A percentile compares a stretch with the other conserved stretches of the same genome.
Evolutionary conservation across 805 yeast species (phyloP).

Genomic region (Lipomyces oligophaga): DNA sequence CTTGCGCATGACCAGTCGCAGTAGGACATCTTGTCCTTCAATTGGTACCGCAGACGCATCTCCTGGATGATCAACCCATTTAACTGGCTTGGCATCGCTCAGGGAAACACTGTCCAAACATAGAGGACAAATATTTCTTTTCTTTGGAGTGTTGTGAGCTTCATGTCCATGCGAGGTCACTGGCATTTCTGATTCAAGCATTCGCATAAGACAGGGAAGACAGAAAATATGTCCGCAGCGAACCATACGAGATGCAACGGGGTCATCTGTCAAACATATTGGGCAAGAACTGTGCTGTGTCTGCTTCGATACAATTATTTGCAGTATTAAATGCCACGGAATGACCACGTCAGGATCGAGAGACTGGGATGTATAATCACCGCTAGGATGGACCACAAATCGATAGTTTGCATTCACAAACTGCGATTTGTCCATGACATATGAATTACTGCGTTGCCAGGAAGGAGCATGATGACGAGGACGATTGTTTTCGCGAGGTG

Average conservation of each 20-base stretch:
- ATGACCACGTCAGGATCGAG: constrained; percentile 75
- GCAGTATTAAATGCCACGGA: constrained; percentile 54
- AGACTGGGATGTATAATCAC: constrained; percentile 54
- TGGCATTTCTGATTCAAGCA: constrained; percentile 52
- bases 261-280: constrained; percentile 78
- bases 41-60: constrained; percentile 57
- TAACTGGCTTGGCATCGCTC: constrained; percentile 63
- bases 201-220: constrained; percentile 69
- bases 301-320: constrained; percentile 72
- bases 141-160: constrained; percentile 28
- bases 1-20: constrained; percentile 64
- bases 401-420: constrained; percentile 77
- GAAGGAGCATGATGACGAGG: constrained; percentile 22
- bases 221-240: constrained; percentile 93
- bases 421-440: constrained; percentile 33
- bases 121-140: constrained; percentile 72
- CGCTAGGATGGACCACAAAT: constrained; percentile 67
- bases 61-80: constrained; percentile 45
- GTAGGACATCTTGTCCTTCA: constrained; percentile 50
- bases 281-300: constrained; percentile 70
- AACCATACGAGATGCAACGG: constrained; percentile 92
- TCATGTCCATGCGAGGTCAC: constrained; percentile 29
- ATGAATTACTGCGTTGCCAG: constrained; percentile 14
- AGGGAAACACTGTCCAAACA: constrained; percentile 59
- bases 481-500: constrained; percentile 24